A percentile compares a stretch with the other conserved stretches of the same genome.
Conservation (phyloP, 1,139 yeast genomes). For the Candida sp. region DNA sequence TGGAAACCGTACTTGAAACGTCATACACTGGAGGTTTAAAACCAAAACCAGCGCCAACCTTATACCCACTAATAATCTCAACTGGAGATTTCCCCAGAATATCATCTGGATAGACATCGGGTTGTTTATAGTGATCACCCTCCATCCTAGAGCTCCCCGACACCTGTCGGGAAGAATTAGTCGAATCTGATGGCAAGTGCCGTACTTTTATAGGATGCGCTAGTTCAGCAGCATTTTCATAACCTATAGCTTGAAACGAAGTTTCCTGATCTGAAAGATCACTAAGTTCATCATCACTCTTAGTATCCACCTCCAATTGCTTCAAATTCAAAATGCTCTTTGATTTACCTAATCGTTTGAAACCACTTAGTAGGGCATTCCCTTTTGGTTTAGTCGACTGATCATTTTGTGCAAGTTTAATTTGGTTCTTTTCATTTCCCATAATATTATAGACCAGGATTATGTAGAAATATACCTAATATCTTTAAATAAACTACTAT, state of each 20-base stretch:
- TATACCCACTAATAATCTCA: neutral
- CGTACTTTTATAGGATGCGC: constrained; percentile 29
- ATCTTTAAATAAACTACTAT: too few relatives aligned
- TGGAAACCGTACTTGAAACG: too few relatives aligned
- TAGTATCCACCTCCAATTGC: constrained; percentile 5
- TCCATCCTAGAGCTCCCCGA: constrained; percentile 1
- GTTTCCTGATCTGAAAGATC: neutral
- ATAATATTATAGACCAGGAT: neutral
- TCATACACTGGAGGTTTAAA: neutral
- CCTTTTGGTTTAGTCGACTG: constrained; percentile 2
- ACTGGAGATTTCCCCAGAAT: neutral
- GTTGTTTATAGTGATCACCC: neutral
- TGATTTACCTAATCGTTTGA: constrained; percentile 19
- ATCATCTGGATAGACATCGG: neutral
- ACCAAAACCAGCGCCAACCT: neutral
- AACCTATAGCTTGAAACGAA: constrained; percentile 33
- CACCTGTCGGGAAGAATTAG: constrained; percentile 1
- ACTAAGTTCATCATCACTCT: constrained; percentile 1
- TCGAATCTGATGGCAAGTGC: constrained; percentile 20
- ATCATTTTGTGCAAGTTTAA: neutral
- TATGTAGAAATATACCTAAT: too few relatives aligned
- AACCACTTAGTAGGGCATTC: constrained; percentile 17
- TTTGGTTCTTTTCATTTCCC: neutral
- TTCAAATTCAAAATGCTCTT: constrained; percentile 17
- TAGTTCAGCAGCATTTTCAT: constrained; percentile 19